Conservation (phyloP, 2,329 filamentous ascomycete genomes). For the Chaetomium sp. region DNA sequence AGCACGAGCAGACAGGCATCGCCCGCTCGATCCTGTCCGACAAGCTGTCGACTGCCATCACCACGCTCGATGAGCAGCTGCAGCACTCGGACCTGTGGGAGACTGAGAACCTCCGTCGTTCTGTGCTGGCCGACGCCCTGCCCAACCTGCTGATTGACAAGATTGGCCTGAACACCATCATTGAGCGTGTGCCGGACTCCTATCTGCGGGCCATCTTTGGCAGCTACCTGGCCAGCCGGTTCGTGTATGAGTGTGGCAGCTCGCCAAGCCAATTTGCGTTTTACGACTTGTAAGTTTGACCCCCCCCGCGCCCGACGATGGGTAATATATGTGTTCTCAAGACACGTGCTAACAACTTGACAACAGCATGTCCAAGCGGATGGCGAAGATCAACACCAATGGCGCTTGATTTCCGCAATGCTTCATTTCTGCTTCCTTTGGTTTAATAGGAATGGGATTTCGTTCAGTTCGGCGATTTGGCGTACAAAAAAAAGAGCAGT, state of each 20-base stretch:
- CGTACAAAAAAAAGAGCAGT: conserved; percentile 8
- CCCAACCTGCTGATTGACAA: conserved; percentile 78
- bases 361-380: conserved; percentile 14
- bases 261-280: conserved; percentile 94
- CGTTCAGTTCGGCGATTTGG: background rate
- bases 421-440: background rate
- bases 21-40: conserved; percentile 85
- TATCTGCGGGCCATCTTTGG: conserved; percentile 96
- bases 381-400: conserved; percentile 9
- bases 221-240: conserved; percentile 87
- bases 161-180: conserved; percentile 84
- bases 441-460: background rate
- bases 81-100: conserved; percentile 91
- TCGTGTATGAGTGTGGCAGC: conserved; percentile 93
- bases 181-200: conserved; percentile 79
- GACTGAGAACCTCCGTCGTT: conserved; percentile 68
- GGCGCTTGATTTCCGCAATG: background rate
- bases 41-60: conserved; percentile 84
- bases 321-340: background rate
- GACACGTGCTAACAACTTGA: conserved; percentile 1
- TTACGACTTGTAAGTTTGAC: conserved; percentile 80
- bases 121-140: conserved; percentile 77
- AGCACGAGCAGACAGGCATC: conserved; percentile 74
- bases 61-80: conserved; percentile 91
- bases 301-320: background rate